Evolutionary conservation across 495 filamentous ascomycete species (phyloP).

Genomic region (Stereocaulon alpinum): DNA sequence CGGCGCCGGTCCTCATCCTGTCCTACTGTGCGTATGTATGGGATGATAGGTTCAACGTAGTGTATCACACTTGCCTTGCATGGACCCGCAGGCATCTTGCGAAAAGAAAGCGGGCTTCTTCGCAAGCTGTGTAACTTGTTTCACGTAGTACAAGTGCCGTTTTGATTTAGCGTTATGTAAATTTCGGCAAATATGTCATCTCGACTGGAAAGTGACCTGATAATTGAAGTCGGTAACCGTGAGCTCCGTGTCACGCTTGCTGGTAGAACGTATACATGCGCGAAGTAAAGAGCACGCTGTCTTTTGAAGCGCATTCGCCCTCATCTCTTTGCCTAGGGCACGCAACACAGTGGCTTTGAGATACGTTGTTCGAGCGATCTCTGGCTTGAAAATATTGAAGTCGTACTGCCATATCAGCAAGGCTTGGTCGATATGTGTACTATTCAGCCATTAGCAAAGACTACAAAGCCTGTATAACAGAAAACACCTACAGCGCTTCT

Average conservation of each 20-base stretch:
- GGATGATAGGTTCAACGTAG: constrained; percentile 1
- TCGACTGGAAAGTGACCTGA: background rate
- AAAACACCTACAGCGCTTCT: constrained; percentile 18
- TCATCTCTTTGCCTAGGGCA: constrained; percentile 15
- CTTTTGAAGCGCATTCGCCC: constrained; percentile 6
- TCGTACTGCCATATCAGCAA: constrained; percentile 22
- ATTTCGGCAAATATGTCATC: background rate
- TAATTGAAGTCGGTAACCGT: constrained; percentile 3
- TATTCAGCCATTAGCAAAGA: background rate
- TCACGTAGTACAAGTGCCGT: background rate
- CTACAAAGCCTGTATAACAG: background rate
- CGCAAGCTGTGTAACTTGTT: background rate
- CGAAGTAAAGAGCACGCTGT: background rate
- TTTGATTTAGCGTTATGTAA: background rate
- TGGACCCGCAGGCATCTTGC: background rate
- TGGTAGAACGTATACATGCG: background rate
- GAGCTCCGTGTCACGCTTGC: background rate
- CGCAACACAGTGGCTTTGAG: constrained; percentile 19
- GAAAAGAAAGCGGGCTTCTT: background rate
- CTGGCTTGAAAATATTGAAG: constrained; percentile 16
- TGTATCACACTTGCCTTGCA: background rate
- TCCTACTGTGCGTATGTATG: background rate
- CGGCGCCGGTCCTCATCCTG: background rate
- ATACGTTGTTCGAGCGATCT: constrained; percentile 26
- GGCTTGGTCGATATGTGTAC: constrained; percentile 22